Evolutionary conservation across 2,329 filamentous ascomycete genomes (phyloP), one percentile per base, ranked within the genome.

Genomic region (Hymenoscyphus scutula): DNA sequence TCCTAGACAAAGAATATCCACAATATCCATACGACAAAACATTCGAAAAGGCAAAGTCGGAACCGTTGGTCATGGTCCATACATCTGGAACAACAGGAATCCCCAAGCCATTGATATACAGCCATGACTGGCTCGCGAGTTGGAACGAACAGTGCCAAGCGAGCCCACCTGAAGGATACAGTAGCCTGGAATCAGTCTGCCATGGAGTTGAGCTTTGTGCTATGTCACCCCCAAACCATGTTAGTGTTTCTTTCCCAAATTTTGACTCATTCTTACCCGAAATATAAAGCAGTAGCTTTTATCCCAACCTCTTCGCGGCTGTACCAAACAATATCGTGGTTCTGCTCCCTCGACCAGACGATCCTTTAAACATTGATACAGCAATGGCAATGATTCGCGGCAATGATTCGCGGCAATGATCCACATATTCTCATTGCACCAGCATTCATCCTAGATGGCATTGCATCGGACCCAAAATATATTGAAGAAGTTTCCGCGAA

Each of bases 81-180:
- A 79, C 78, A 0, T 79, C 77, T 3, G 78, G 78, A 5, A 73
- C 74, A 1, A 80, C 77, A 0, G 78, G 78, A 1, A 57, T 77
- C 0, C 78, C 77, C 2, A 79, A 79, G 58, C 76, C 76, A 0
- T 73, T 79, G 15, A 62, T 70, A 1, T 72, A 72, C 67, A 71
- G 74, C 5, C 74, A 80, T 65, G 73, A 68, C 8, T 65, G 70
- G 34, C 63, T 76, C 6, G 71, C 71, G 0, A 75, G 75, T 0
- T 73, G 76, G 71, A 76, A 79, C 64, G 75, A 48, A 19, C 25
- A 25, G 4, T 75, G 55, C 45, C 34, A 30, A 0, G 41, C 48
- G 17, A 10, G 25, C 45, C 45, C 59, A 17, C 19, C 37, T 17
- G n/a, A 38, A 55, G 27, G 59, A 27, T 29, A 60, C 25, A 34